Conservation (phyloP, 352 stramenopile species). For the Globisporangium emineosum region DNA sequence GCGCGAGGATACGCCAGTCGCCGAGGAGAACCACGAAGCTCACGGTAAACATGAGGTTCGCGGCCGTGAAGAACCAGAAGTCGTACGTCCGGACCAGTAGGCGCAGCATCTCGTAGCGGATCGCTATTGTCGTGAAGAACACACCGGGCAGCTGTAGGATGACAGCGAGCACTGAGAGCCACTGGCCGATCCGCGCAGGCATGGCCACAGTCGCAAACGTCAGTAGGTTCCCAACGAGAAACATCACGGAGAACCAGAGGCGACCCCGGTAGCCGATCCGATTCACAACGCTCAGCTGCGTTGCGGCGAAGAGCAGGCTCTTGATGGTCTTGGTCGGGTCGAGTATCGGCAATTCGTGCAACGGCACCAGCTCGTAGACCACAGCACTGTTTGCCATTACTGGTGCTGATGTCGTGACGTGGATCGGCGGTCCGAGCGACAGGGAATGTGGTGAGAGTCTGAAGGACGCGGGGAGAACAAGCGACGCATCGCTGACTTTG, state of each 20-base stretch:
- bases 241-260: constrained; percentile 15
- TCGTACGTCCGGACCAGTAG: constrained; percentile 30
- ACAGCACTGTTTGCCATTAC: neutral
- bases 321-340: constrained; percentile 29
- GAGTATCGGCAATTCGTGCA: constrained; percentile 18
- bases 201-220: constrained; percentile 19
- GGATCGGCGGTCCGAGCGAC: neutral
- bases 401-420: neutral
- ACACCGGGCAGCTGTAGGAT: constrained; percentile 24
- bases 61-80: constrained; percentile 32
- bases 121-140: constrained; percentile 20
- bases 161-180: constrained; percentile 21
- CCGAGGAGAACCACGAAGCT: constrained; percentile 21
- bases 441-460: neutral
- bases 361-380: constrained; percentile 19
- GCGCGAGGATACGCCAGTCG: constrained; percentile 20
- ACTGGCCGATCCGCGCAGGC: constrained; percentile 4
- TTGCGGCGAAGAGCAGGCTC: constrained; percentile 18
- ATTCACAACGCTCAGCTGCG: constrained; percentile 19
- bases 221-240: constrained; percentile 23
- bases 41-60: constrained; percentile 25
- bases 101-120: constrained; percentile 25
- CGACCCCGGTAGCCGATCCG: constrained; percentile 13
- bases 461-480: neutral
- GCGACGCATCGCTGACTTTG: constrained; percentile 2